A percentile compares a stretch with the other conserved stretches of the same genome.
These are phyloP conservation scores for Emergomyces pasteurianus DNA, from an alignment of 2,329 filamentous ascomycete species.

Conservation along the genomic window DNA sequence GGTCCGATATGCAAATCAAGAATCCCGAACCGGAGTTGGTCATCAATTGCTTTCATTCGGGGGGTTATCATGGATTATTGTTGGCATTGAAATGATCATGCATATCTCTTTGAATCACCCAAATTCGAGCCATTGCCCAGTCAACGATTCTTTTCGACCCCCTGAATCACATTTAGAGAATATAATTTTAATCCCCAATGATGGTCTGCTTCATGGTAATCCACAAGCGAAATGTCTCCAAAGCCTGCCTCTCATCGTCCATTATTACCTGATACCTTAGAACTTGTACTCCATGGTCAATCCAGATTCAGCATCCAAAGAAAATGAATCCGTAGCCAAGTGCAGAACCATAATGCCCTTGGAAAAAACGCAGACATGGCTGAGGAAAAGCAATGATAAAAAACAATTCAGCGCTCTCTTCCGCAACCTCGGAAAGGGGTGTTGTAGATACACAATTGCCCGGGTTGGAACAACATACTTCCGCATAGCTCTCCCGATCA, in stretches of 20 bases:
- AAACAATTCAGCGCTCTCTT: neutral
- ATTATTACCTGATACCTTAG: neutral
- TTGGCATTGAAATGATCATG: neutral
- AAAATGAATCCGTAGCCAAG: neutral
- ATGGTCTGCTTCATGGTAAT: neutral
- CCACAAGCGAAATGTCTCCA: neutral
- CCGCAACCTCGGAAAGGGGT: too few relatives aligned
- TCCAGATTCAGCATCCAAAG: neutral
- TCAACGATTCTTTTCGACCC: neutral
- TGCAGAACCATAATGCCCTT: neutral
- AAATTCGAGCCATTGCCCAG: neutral
- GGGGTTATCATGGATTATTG: neutral
- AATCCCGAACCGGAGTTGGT: neutral
- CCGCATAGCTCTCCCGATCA: neutral
- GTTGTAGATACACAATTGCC: too few relatives aligned
- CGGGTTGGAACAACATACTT: neutral
- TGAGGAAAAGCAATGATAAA: too few relatives aligned
- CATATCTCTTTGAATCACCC: neutral
- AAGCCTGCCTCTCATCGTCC: too few relatives aligned
- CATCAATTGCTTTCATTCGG: neutral
- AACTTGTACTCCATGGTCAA: too few relatives aligned
- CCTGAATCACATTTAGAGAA: neutral
- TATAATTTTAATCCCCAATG: neutral
- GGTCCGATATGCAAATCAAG: neutral
- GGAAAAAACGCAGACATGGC: neutral